Percentiles rank a stretch among this genome's conserved stretches.
Conservation (phyloP, 345 rosid species). For the Arabis hirsuta region DNA sequence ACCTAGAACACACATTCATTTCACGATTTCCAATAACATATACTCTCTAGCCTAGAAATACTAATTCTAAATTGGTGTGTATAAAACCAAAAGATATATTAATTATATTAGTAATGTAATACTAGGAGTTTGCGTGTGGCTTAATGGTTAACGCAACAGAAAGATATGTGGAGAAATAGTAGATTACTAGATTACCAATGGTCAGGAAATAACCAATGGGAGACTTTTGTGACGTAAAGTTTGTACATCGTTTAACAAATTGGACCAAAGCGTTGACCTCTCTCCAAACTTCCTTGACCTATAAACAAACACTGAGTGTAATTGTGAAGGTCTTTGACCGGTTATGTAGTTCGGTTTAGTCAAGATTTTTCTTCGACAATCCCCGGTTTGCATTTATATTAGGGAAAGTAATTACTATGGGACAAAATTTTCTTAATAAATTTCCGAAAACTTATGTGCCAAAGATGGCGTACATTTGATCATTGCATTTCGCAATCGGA, state of each 20-base stretch:
- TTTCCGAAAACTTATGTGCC: too few species aligned
- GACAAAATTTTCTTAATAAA: too few species aligned
- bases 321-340: conserved; percentile 14
- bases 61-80: background rate
- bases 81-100: background rate
- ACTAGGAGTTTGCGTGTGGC: conserved; percentile 28
- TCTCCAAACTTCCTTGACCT: conserved; percentile 17
- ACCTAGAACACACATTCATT: conserved; percentile 8
- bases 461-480: too few species aligned
- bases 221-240: conserved; percentile 42
- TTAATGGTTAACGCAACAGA: conserved; percentile 40
- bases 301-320: conserved; percentile 34
- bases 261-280: conserved; percentile 39
- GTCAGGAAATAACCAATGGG: conserved; percentile 1
- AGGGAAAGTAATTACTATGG: too few species aligned
- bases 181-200: conserved; percentile 12
- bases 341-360: background rate
- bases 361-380: background rate
- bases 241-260: conserved; percentile 31
- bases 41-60: background rate
- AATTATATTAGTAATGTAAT: background rate
- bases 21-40: conserved; percentile 12
- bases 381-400: background rate
- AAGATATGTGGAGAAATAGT: conserved; percentile 37
- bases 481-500: background rate